These are phyloP conservation scores for Saturnispora sekii DNA, from an alignment of 805 yeast genomes.

Conservation along the genomic window DNA sequence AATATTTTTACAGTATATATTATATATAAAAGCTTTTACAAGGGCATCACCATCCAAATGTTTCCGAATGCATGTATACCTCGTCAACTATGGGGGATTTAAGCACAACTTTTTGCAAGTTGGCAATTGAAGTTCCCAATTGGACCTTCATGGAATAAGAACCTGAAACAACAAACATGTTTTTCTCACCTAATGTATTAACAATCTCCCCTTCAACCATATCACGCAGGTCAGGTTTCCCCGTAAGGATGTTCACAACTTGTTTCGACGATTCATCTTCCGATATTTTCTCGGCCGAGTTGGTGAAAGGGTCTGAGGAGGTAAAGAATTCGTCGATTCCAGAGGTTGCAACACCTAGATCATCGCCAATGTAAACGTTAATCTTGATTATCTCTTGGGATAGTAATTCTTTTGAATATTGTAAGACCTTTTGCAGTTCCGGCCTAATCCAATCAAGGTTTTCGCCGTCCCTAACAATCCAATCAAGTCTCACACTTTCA, in stretches of 20 bases:
- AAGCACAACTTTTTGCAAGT: slow-evolving; percentile 30
- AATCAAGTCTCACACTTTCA: slow-evolving; percentile 30
- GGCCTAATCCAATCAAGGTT: slow-evolving; percentile 32
- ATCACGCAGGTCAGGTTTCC: slow-evolving; percentile 12
- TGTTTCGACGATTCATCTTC: neutral
- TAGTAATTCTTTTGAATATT: slow-evolving; percentile 21
- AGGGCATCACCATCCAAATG: slow-evolving; percentile 33
- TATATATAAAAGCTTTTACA: slow-evolving; percentile 1
- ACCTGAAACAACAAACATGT: slow-evolving; percentile 38
- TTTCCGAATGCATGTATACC: slow-evolving; percentile 41
- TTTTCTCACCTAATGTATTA: slow-evolving; percentile 26
- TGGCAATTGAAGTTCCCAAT: slow-evolving; percentile 25
- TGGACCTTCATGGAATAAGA: slow-evolving; percentile 29
- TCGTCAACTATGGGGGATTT: slow-evolving; percentile 28
- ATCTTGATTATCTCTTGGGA: slow-evolving; percentile 10
- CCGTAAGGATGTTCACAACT: too few relatives aligned
- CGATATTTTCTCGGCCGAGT: neutral
- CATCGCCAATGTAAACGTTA: slow-evolving; percentile 12
- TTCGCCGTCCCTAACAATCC: slow-evolving; percentile 32
- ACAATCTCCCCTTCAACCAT: slow-evolving; percentile 16
- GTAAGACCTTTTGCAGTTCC: slow-evolving; percentile 27
- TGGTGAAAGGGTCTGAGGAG: neutral
- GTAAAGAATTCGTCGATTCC: neutral
- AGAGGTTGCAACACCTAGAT: neutral
- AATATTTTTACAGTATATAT: too few relatives aligned